A percentile compares a stretch with the other conserved stretches of the same genome.
Conservation (phyloP, 345 rosid species). For the Boechera stricta region DNA sequence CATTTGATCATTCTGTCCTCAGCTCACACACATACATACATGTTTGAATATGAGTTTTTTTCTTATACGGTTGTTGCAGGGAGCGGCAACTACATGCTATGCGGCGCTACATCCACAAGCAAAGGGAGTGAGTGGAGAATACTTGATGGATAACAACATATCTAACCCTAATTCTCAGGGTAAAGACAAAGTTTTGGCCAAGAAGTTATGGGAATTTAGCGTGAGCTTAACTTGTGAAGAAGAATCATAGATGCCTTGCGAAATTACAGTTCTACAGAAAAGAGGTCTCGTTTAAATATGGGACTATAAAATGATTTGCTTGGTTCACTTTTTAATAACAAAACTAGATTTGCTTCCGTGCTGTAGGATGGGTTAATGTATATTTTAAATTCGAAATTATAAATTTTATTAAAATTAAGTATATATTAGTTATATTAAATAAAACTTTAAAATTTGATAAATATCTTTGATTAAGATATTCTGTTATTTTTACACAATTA, state of each 20-base stretch:
- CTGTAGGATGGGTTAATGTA: no score
- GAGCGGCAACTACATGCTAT: slow-evolving; percentile 84
- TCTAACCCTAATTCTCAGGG: slow-evolving; percentile 53
- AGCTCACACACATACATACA: background rate
- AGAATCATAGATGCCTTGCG: slow-evolving; percentile 24
- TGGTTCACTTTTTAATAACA: background rate
- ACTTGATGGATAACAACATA: slow-evolving; percentile 61
- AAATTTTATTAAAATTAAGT: no score
- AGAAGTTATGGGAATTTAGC: slow-evolving; percentile 78
- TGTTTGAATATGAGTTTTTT: background rate
- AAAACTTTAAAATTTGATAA: no score
- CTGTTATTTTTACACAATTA: no score
- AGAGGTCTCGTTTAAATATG: background rate
- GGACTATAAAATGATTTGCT: background rate
- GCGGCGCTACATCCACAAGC: slow-evolving; percentile 74
- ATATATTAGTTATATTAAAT: no score
- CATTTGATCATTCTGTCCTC: slow-evolving; percentile 7
- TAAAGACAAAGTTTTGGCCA: slow-evolving; percentile 56
- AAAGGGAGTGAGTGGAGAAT: slow-evolving; percentile 70
- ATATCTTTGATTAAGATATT: no score
- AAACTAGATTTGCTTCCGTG: no score
- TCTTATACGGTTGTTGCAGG: slow-evolving; percentile 47
- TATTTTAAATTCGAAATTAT: no score
- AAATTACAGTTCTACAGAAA: slow-evolving; percentile 8
- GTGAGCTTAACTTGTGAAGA: slow-evolving; percentile 46